Base-by-base conservation (phyloP, 2,329 filamentous ascomycete genomes). In the Ophiognomonia clavigignenti-juglandacearum region DNA sequence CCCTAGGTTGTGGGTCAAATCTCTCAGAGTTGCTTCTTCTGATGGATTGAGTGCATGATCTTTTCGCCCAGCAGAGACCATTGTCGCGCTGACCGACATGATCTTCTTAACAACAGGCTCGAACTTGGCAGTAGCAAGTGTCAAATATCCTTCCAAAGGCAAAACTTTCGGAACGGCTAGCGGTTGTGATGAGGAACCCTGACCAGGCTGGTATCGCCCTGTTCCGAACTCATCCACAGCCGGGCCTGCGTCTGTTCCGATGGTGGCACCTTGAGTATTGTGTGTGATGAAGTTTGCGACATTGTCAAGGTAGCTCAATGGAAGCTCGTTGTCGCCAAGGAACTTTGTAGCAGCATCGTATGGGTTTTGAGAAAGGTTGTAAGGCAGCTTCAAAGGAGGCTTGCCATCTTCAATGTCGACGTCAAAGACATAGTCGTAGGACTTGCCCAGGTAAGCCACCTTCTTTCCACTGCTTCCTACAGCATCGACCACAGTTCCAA, bases 381-480 rank as follows among this genome's bases (percentile, higher is more conserved):
- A 97, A 0, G 92, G 90, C n/a, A 97, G 75, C 65, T 96, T 96
- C 38, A 97, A 73, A 1, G 92, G 82, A 11, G 92, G 91, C 60
- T 95, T 92, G 43, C 90, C 92, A 59, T 96, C 92, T 63, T 96
- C 88, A 53, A 96, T 95, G 58, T 96, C 91, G 22, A 96, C 91
- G 60, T 96, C 91, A 56, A 97, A 97, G 8, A 98, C 91, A 59
- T 86, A 96, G 62, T 98, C 93, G 63, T 95, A 98, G 52, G 92
- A 87, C 61, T 95, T 81, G 26, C 92, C 92, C 1, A 87, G 74
- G 61, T 92, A 85, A 48, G 83, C 76, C 7, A 82, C 80, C 67
- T 91, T 90, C 49, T 82, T 82, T 10, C 88, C 87, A 54, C 83
- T 88, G 61, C 89, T 95, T 31, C 86, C 89, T 5, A 86, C 87